Evolutionary conservation across 306 rosid species (phyloP), one percentile per base, ranked within the genome.

Genomic region (Urtica urens): DNA sequence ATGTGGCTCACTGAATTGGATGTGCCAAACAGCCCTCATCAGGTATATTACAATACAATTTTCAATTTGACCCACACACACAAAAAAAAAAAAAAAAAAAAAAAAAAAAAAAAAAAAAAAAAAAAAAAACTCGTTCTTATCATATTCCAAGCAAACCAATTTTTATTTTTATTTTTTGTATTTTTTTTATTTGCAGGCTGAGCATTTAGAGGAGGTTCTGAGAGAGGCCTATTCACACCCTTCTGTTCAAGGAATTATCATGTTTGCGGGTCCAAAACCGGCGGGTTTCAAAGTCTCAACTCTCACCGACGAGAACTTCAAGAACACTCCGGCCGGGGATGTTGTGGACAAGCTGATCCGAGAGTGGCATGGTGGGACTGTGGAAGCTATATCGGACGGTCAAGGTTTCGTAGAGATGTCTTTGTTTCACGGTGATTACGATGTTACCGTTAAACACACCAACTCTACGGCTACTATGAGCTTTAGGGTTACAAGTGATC

Each of bases 1-100:
- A 69, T 83, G 29, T 83, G 90, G 94, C 80, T 79, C 55, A 83
- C 94, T 21, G 94, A 83, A 77, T 73, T 68, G 12, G 53, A 55
- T 35, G 47, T 74, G 20, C 61, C 20, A 14, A 33, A 40, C 13
- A 63, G 44, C 56, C 71, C 72, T 27, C 54, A 68, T 59, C 83
- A 74, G 81, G 94, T 83, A n/a, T n/a, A n/a, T n/a, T n/a, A n/a
- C n/a, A n/a, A n/a, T n/a, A n/a, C n/a, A n/a, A n/a, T n/a, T n/a
- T n/a, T n/a, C n/a, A n/a, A n/a, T n/a, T n/a, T n/a, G n/a, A n/a
- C n/a, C n/a, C n/a, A n/a, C n/a, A n/a, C n/a, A n/a, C n/a, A n/a
- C n/a, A n/a, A n/a, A n/a, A n/a, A n/a, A n/a, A n/a, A n/a, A n/a
- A n/a, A n/a, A n/a, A n/a, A n/a, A n/a, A n/a, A n/a, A n/a, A n/a